Percentiles rank a stretch among this genome's conserved stretches.
Evolutionary conservation across 768 basidiomycete species (phyloP).

Genomic region (Lentinula aciculospora): DNA sequence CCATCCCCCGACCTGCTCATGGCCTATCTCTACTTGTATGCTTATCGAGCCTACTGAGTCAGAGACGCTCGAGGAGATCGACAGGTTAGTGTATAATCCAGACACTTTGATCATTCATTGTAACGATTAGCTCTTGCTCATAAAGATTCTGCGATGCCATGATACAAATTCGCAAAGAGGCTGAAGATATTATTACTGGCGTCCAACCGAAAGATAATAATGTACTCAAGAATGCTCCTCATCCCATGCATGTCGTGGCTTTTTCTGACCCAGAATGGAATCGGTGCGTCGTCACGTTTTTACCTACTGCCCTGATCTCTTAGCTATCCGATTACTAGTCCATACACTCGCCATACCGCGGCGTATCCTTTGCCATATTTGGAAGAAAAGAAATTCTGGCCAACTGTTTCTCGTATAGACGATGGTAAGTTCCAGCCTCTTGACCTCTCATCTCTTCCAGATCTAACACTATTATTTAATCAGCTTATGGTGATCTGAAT

Average conservation of each 20-base stretch:
- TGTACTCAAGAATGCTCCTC: constrained; percentile 89
- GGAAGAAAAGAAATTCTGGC: constrained; percentile 93
- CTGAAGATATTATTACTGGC: constrained; percentile 79
- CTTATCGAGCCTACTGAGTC: constrained; percentile 97
- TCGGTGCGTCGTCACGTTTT: constrained; percentile 39
- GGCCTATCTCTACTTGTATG: constrained; percentile 98
- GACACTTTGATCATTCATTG: not conserved
- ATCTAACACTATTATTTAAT: not conserved
- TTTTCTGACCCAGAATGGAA: constrained; percentile 83
- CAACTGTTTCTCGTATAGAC: constrained; percentile 85
- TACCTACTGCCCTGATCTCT: not conserved
- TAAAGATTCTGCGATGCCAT: constrained; percentile 94
- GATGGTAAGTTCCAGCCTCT: constrained; percentile 59
- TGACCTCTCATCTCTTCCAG: not conserved
- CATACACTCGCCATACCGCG: constrained; percentile 88
- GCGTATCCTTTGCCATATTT: constrained; percentile 85
- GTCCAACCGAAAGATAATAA: constrained; percentile 91
- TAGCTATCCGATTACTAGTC: constrained; percentile 34
- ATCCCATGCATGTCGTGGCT: constrained; percentile 72
- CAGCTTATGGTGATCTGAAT: constrained; percentile 91
- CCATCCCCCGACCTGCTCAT: constrained; percentile 96
- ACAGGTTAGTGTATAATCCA: constrained; percentile 44
- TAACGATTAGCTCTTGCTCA: not conserved
- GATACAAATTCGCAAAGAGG: constrained; percentile 93
- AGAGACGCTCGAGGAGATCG: constrained; percentile 88